These are phyloP conservation scores for Neoboletus subvelutipes DNA, from an alignment of 768 basidiomycete species.

Conservation along the genomic window DNA sequence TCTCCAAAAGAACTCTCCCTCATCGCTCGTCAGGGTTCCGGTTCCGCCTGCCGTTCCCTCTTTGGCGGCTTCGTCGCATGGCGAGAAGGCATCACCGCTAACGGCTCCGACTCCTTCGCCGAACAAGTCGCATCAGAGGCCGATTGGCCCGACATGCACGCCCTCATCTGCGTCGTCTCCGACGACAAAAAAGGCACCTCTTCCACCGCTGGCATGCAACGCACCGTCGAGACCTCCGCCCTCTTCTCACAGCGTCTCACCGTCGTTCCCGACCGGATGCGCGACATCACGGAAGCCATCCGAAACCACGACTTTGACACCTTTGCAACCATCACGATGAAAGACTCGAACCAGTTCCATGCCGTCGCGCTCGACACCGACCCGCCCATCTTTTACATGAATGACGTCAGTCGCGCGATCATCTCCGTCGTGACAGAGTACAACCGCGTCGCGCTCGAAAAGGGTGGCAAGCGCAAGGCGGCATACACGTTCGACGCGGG, in stretches of 20 bases:
- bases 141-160: constrained; percentile 96
- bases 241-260: constrained; percentile 89
- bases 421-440: constrained; percentile 89
- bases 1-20: constrained; percentile 81
- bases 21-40: constrained; percentile 96
- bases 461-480: constrained; percentile 64
- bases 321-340: constrained; percentile 93
- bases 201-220: constrained; percentile 96
- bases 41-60: constrained; percentile 96
- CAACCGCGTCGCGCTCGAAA: constrained; percentile 73
- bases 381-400: constrained; percentile 99
- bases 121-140: constrained; percentile 78
- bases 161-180: constrained; percentile 94
- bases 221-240: constrained; percentile 88
- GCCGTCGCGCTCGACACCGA: constrained; percentile 95
- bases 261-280: constrained; percentile 89
- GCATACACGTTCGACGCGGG: constrained; percentile 99
- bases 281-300: constrained; percentile 79
- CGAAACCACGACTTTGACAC: constrained; percentile 73
- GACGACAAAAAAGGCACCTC: constrained; percentile 97
- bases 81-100: constrained; percentile 53
- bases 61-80: constrained; percentile 98
- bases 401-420: constrained; percentile 94
- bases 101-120: constrained; percentile 87
- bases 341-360: constrained; percentile 98